Conservation (phyloP, 768 basidiomycete species). For the Boletus pseudo-olivaceus region DNA sequence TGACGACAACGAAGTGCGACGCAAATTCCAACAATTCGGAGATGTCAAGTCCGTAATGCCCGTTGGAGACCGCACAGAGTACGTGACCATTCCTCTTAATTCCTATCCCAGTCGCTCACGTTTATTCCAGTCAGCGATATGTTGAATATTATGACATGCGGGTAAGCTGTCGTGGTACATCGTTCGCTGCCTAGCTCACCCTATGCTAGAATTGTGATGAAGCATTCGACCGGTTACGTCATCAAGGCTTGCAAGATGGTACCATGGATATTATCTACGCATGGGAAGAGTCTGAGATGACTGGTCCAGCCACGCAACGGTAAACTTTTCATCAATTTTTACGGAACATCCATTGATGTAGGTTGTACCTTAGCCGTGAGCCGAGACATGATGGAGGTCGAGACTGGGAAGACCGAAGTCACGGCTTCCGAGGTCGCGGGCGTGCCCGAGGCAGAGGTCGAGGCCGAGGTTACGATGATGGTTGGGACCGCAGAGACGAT, state of each 20-base stretch:
- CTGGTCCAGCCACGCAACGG: conserved; percentile 45
- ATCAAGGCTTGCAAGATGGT: conserved; percentile 79
- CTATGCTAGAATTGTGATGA: conserved; percentile 63
- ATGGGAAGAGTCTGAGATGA: conserved; percentile 69
- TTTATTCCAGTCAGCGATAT: conserved; percentile 64
- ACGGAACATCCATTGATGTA: conserved; percentile 2
- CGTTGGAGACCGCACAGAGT: conserved; percentile 63
- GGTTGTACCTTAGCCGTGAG: conserved; percentile 22
- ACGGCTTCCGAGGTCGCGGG: conserved; percentile 39
- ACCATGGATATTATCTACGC: conserved; percentile 84
- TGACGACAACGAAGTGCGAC: conserved; percentile 81
- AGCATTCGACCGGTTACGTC: conserved; percentile 75
- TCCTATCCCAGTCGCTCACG: conserved; percentile 2
- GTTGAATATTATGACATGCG: conserved; percentile 94
- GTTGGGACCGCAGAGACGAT: conserved; percentile 46
- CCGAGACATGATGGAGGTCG: conserved; percentile 38
- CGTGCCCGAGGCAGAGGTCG: conserved; percentile 40
- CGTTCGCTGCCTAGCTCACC: conserved; percentile 6
- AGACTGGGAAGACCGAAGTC: conserved; percentile 44
- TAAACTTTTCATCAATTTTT: conserved; percentile 15
- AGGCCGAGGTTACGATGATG: conserved; percentile 35
- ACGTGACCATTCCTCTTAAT: conserved; percentile 15
- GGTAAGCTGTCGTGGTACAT: conserved; percentile 39
- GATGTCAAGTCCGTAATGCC: conserved; percentile 81
- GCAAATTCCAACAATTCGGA: conserved; percentile 85